Base-by-base conservation (phyloP, 495 filamentous ascomycete genomes). In the Platismatia glauca region DNA sequence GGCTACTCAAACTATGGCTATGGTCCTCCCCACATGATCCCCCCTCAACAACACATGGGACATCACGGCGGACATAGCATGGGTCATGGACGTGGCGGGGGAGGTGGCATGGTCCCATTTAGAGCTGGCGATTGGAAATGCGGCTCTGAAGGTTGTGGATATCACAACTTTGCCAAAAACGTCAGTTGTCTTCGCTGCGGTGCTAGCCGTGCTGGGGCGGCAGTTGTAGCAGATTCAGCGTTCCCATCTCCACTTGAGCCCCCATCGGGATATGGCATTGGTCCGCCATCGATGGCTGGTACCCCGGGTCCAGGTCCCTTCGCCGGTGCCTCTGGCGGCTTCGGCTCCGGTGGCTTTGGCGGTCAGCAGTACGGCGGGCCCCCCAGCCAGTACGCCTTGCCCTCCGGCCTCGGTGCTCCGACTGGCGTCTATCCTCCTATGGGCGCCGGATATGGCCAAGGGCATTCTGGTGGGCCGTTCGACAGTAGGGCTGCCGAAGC, bases 111-210 rank as follows among this genome's bases (percentile, higher is more conserved):
- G 62, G 93, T 97, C 61, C 94, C 94, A 27, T 98, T 97, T 85
- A 87, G 94, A 65, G 94, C 94, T 50, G 94, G 94, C 67, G 94
- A 98, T 72, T 98, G 94, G 94, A 97, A 96, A 72, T 98, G 94
- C 73, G 94, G 94, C 53, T 92, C 91, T 43, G 93, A 97, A 70
- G 91, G 91, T n/a, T 98, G 94, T 72, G 90, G 89, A 38, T 98
- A 98, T 69, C 94, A 98, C 76, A 98, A 98, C 75, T 98, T 98
- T 70, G 94, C 94, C 52, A 98, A 98, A 82, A 98, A 98, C 71
- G 93, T 97, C 66, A 94, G 89, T 73, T 98, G 94, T 74, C 82
- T 98, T 59, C 89, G 94, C 59, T 98, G 94, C 70, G 94, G 94
- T 69, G 95, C 91, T 29, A 94, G 91, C 72, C 90, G 94, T 67